These are phyloP conservation scores for Fusarium sp. DNA, from an alignment of 2,329 filamentous ascomycete species.

Conservation along the genomic window DNA sequence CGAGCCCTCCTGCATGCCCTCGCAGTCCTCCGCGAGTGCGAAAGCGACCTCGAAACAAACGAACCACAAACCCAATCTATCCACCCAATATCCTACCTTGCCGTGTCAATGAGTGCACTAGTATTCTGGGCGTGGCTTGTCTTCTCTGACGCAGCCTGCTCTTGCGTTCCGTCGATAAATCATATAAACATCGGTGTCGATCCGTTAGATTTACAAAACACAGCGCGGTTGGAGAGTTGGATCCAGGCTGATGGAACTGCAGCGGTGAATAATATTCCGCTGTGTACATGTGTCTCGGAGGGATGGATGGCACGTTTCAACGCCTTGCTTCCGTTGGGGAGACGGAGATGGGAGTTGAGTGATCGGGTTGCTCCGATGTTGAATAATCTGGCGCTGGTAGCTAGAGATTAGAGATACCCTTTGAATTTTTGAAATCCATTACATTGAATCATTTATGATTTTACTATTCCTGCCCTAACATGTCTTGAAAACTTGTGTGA, in stretches of 20 bases:
- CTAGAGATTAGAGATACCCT: conserved; percentile 37
- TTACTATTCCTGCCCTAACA: no score
- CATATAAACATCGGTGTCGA: conserved; percentile 45
- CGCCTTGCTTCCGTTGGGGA: conserved; percentile 36
- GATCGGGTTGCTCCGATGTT: conserved; percentile 43
- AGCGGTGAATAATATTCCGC: conserved; percentile 48
- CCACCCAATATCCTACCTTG: conserved; percentile 54
- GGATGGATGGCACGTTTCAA: conserved; percentile 48
- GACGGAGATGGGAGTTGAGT: conserved; percentile 40
- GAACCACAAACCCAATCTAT: conserved; percentile 32
- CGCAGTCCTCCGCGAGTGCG: conserved; percentile 49
- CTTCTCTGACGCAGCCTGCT: conserved; percentile 46
- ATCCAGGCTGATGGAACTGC: conserved; percentile 43
- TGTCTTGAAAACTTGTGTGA: no score
- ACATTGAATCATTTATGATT: background rate
- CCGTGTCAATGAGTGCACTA: conserved; percentile 50
- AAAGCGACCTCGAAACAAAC: conserved; percentile 38
- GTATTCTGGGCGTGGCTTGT: conserved; percentile 56
- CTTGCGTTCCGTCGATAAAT: conserved; percentile 46
- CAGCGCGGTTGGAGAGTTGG: conserved; percentile 49
- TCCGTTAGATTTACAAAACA: conserved; percentile 44
- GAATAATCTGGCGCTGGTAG: conserved; percentile 12
- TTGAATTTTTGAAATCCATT: background rate
- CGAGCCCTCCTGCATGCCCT: conserved; percentile 53
- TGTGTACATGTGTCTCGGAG: conserved; percentile 50